These are phyloP conservation scores for Zymoseptoria crescenta DNA, from an alignment of 2,329 filamentous ascomycete genomes.

Conservation along the genomic window DNA sequence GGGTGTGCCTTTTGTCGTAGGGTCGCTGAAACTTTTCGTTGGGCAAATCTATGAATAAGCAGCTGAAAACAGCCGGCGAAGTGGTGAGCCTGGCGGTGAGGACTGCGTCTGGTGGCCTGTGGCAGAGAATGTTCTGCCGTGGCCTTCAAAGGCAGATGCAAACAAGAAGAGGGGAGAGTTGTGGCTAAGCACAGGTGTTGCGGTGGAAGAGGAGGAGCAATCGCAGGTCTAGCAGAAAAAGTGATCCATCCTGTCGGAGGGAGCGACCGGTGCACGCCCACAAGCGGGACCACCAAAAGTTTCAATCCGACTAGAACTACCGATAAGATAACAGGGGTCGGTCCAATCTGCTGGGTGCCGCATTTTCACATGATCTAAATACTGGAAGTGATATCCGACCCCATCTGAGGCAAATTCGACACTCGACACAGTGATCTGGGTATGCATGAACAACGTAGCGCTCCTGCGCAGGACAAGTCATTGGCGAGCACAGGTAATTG, in stretches of 20 bases:
- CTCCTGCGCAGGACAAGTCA: background rate
- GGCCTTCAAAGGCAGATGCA: background rate
- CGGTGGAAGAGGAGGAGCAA: background rate
- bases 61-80: background rate
- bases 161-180: background rate
- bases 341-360: background rate
- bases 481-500: background rate
- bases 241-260: background rate
- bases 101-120: background rate
- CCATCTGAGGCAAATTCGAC: no score
- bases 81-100: background rate
- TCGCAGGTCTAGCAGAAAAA: background rate
- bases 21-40: background rate
- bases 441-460: background rate
- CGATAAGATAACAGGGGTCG: background rate
- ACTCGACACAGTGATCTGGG: background rate
- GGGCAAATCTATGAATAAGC: background rate
- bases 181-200: background rate
- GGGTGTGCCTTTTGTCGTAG: background rate
- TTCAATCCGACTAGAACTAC: background rate
- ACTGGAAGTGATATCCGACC: background rate
- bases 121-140: background rate
- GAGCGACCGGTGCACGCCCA: background rate
- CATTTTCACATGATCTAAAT: background rate
- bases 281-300: background rate